Base-by-base conservation (phyloP, 306 rosid species). In the Oxytropis ochrocephala region DNA sequence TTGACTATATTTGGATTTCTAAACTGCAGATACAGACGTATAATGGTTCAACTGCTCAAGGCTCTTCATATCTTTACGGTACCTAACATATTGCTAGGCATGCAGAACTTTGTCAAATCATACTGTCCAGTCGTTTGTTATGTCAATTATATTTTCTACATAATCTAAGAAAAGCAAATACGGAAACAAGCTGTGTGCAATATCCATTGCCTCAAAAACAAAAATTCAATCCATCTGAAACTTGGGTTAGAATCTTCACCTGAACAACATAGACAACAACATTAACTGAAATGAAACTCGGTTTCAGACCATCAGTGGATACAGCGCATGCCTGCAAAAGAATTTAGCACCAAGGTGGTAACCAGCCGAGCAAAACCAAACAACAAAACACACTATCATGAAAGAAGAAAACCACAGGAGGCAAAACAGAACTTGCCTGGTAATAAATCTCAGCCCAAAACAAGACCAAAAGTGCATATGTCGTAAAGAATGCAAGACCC, bases 401-500 rank as follows among this genome's bases (percentile, higher is more conserved):
- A n/a, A 47, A 44, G 43, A 69, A 21, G 47, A 56, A 53, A 81
- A 29, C 38, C 67, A 30, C 50, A 56, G 1, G n/a, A 43, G 16
- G 52, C 24, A 24, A 70, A 69, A 63, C 19, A 43, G 60, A 52
- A 70, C 81, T 54, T 55, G 89, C 98, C 97, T 94, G 98, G 76
- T 94, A 94, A 87, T 94, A 94, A 73, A 94, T 94, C 79, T 94
- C 98, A 0, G 98, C 98, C 98, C 97, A 90, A 76, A 94, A 94
- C 66, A 90, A 82, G 83, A 87, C 94, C 86, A 94, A 72, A 5
- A 94, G 92, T 1, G 95, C 97, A 57, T 94, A 94, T 0, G 97
- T 90, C 1, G 97, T 94, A 84, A 94, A 94, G 87, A 94, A 94
- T 58, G 88, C 95, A 42, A 94, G 94, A 67, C 98, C 90, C 6